Conservation (phyloP, 2,329 filamentous ascomycete genomes). For the Calonectria pauciramosa region DNA sequence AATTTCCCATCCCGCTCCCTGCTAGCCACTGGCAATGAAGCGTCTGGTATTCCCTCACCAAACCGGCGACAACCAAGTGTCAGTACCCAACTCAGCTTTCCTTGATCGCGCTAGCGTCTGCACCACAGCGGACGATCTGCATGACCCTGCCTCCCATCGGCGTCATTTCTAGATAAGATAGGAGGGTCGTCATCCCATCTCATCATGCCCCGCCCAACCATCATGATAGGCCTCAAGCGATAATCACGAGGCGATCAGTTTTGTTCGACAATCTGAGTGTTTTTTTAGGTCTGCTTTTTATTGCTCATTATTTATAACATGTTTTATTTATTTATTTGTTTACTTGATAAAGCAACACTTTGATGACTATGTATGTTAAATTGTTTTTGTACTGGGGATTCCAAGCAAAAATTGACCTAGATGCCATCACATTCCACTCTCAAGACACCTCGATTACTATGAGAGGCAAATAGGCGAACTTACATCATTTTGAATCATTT, state of each 20-base stretch:
- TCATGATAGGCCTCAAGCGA: not conserved
- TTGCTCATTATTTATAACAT: not conserved
- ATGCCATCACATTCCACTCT: slow-evolving; percentile 12
- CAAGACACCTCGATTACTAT: not conserved
- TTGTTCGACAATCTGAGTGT: not conserved
- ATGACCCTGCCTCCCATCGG: slow-evolving; percentile 15
- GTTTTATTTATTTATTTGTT: not conserved
- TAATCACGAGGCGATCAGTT: not conserved
- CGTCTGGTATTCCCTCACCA: slow-evolving; percentile 6
- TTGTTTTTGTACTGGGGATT: not conserved
- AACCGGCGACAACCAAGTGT: slow-evolving; percentile 1
- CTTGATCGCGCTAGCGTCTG: slow-evolving; percentile 20
- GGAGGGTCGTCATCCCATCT: slow-evolving; percentile 7
- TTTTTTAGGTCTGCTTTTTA: not conserved
- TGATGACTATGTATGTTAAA: not conserved
- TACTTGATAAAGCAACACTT: too few relatives aligned
- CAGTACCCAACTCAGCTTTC: slow-evolving; percentile 20
- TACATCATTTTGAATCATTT: not conserved
- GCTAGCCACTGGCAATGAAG: not conserved
- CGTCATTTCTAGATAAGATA: slow-evolving; percentile 15
- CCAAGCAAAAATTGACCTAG: not conserved
- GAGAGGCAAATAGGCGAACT: slow-evolving; percentile 14
- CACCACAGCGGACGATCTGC: slow-evolving; percentile 20
- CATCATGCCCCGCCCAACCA: not conserved
- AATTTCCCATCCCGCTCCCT: not conserved